phyloP scores from a whole-genome alignment of 2,329 filamentous ascomycete genomes.

The Coniochaeta hoffmannii region DNA sequence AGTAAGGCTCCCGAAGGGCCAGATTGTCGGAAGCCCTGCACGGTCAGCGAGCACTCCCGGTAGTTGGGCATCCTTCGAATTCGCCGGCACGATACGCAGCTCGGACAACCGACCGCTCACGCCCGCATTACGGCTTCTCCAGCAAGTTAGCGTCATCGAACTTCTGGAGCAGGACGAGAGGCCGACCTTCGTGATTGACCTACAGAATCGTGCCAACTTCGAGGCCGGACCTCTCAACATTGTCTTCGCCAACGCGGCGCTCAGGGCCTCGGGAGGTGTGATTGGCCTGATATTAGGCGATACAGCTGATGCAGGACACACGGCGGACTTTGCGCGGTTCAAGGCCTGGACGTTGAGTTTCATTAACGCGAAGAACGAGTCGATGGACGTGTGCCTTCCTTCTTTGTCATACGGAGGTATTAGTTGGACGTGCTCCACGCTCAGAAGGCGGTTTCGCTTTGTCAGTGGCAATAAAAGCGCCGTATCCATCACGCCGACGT shows the following conservation, averaged over 20 bases:
- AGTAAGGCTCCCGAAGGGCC: conserved; percentile 47
- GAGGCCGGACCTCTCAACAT: conserved; percentile 48
- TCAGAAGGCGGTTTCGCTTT: conserved; percentile 62
- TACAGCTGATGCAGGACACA: conserved; percentile 31
- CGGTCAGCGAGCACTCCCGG: conserved; percentile 41
- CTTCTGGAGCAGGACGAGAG: conserved; percentile 69
- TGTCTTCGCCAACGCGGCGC: conserved; percentile 60
- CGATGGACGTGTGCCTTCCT: conserved; percentile 42
- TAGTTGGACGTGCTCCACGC: conserved; percentile 62
- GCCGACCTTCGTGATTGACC: conserved; percentile 69
- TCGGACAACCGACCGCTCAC: conserved; percentile 41
- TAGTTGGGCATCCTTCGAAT: conserved; percentile 43
- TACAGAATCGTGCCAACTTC: conserved; percentile 50
- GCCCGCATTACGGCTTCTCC: conserved; percentile 48
- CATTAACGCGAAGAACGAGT: conserved; percentile 39
- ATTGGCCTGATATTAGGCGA: conserved; percentile 49
- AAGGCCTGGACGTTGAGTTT: conserved; percentile 60
- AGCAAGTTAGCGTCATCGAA: conserved; percentile 61
- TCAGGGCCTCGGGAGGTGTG: conserved; percentile 50
- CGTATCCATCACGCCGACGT: conserved; percentile 29
- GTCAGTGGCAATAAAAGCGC: conserved; percentile 48
- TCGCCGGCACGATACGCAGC: conserved; percentile 42
- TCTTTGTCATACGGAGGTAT: conserved; percentile 57
- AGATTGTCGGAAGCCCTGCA: conserved; percentile 31
- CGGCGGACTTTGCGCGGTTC: conserved; percentile 52